Base-by-base conservation (phyloP, 805 yeast species). In the Wickerhamiella azyma region DNA sequence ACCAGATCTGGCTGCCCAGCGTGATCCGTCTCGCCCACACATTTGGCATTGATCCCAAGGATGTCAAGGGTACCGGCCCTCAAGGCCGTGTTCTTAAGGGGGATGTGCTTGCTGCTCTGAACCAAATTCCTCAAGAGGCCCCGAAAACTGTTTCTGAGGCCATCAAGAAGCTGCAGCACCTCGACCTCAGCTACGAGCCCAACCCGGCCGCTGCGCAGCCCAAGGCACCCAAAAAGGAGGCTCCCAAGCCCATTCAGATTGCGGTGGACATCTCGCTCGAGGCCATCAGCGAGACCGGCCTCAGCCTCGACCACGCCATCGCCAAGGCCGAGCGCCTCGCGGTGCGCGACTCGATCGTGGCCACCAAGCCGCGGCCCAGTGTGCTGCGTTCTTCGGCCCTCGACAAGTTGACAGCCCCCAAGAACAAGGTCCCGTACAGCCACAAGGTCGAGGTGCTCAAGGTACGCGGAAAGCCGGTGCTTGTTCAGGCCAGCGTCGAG, bases 11-110 rank as follows among this genome's bases (percentile, higher is more conserved):
- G 28, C 38, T 45, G 30, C 51, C 51, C 10, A 37, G 48, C 7
- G 51, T 41, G 16, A 37, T 79, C 51, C 96, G 97, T 2, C 66
- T 89, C 26, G 67, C 89, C 33, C 75, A 71, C 36, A 69, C 68
- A 48, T 71, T 85, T 57, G 61, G 71, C 45, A 80, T 72, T 37
- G 89, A 81, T 21, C 96, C 95, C 2, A 50, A 82, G 17, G 56
- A 67, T 8, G 84, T 89, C 55, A 67, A 74, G 36, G 94, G 96
- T 7, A 71, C 94, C 1, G 98, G 97, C 17, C 94, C 94, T 26
- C 72, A 78, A 47, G 97, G 97, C 9, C 74, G 94, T 57, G 61
- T 89, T 36, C 70, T 89, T 52, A 84, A 82, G 65, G 97, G 97
- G 52, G 98, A 89, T 62, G 89, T 88, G 1, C 70, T 88, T 53